phyloP scores from a whole-genome alignment of 1,139 yeast genomes.

The Protomyces inundatus region DNA sequence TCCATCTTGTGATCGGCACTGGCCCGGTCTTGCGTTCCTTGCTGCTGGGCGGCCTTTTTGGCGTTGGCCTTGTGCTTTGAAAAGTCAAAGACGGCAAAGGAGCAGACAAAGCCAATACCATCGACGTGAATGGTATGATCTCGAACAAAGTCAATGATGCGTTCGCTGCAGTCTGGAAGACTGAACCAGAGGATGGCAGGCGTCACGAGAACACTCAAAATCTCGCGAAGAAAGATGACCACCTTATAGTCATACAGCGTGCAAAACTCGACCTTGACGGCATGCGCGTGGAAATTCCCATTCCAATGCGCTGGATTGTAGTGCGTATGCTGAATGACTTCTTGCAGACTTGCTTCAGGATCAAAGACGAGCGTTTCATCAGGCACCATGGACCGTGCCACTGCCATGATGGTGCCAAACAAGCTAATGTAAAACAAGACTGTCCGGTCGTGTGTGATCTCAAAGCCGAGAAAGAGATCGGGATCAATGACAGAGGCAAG shows the following conservation, averaged over 20 bases:
- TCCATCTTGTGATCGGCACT: constrained; percentile 25
- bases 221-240: constrained; percentile 66
- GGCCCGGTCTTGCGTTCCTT: background rate
- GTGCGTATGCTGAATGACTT: constrained; percentile 82
- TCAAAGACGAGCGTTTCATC: constrained; percentile 69
- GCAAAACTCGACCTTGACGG: constrained; percentile 66
- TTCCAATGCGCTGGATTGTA: constrained; percentile 85
- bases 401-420: constrained; percentile 76
- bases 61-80: constrained; percentile 40
- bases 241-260: constrained; percentile 68
- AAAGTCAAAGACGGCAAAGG: constrained; percentile 84
- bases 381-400: constrained; percentile 58
- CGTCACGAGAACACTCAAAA: constrained; percentile 71
- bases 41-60: background rate
- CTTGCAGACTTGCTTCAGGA: constrained; percentile 76
- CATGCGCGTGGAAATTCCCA: constrained; percentile 62
- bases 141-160: constrained; percentile 80
- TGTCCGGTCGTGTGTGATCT: constrained; percentile 72
- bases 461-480: constrained; percentile 84
- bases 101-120: constrained; percentile 91
- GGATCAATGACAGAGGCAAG: constrained; percentile 83
- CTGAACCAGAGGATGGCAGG: constrained; percentile 86
- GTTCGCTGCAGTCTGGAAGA: constrained; percentile 64
- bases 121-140: constrained; percentile 87
- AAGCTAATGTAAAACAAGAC: constrained; percentile 81